A percentile compares a stretch with the other conserved stretches of the same genome.
Evolutionary conservation across 2,329 filamentous ascomycete species (phyloP).

Genomic region (Aspergillus sp.): DNA sequence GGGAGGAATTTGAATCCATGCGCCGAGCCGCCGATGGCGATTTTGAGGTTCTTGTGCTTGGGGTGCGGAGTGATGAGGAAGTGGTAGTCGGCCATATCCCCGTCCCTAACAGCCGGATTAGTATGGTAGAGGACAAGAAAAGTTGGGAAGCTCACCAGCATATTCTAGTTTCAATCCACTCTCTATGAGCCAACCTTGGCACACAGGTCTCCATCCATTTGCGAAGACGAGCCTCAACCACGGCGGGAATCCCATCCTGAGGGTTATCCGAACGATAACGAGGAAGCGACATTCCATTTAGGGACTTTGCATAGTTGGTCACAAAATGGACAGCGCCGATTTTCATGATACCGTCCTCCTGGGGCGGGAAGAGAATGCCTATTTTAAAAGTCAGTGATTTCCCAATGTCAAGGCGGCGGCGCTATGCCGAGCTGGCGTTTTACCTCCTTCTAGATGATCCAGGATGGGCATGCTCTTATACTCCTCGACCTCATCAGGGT

Average conservation of each 20-base stretch:
- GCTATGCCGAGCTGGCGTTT: no score
- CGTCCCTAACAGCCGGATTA: neutral
- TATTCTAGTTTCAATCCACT: slow-evolving; percentile 1
- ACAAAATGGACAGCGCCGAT: slow-evolving; percentile 7
- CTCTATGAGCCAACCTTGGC: neutral
- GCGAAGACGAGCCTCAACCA: slow-evolving; percentile 1
- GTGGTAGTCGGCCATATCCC: slow-evolving; percentile 12
- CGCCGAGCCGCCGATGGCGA: neutral
- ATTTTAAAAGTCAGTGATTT: neutral
- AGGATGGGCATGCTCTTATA: slow-evolving; percentile 38
- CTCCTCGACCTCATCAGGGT: slow-evolving; percentile 25
- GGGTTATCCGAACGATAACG: slow-evolving; percentile 6
- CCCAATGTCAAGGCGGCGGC: neutral
- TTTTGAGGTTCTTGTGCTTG: neutral
- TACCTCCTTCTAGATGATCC: slow-evolving; percentile 27
- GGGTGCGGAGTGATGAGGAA: neutral
- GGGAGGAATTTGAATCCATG: slow-evolving; percentile 67
- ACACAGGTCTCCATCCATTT: slow-evolving; percentile 5
- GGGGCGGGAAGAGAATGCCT: slow-evolving; percentile 33
- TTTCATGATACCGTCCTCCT: slow-evolving; percentile 13
- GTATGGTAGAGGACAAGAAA: neutral
- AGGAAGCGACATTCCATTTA: slow-evolving; percentile 2
- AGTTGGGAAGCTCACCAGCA: neutral
- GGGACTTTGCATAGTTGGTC: slow-evolving; percentile 1
- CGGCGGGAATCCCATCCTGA: neutral